Evolutionary conservation across 2,329 filamentous ascomycete genomes (phyloP).

Genomic region (Chaetomiaceae sp.): DNA sequence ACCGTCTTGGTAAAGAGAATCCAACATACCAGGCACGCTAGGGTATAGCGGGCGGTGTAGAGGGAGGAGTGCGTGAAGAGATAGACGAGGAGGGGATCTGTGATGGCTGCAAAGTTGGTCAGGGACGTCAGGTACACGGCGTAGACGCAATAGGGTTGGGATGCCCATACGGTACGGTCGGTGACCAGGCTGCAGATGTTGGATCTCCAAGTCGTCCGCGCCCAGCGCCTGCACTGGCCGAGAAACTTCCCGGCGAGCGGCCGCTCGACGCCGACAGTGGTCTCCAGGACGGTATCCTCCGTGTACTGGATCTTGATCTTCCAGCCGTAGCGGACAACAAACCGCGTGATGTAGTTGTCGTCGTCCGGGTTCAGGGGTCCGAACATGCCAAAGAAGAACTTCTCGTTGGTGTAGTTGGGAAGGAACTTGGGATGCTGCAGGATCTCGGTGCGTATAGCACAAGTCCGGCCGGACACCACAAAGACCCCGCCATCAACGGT

Average conservation of each 20-base stretch:
- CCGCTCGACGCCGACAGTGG: slow-evolving; percentile 43
- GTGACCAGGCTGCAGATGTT: slow-evolving; percentile 47
- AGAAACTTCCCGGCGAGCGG: slow-evolving; percentile 39
- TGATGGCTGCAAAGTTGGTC: slow-evolving; percentile 52
- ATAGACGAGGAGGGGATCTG: slow-evolving; percentile 43
- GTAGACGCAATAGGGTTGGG: slow-evolving; percentile 50
- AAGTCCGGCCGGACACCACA: slow-evolving; percentile 54
- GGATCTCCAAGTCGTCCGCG: slow-evolving; percentile 54
- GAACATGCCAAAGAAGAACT: slow-evolving; percentile 42
- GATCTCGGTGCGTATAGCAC: slow-evolving; percentile 47
- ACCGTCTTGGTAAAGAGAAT: slow-evolving; percentile 53
- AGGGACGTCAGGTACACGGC: slow-evolving; percentile 52
- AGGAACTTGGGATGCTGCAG: slow-evolving; percentile 42
- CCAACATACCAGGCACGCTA: slow-evolving; percentile 35
- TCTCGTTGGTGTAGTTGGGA: slow-evolving; percentile 44
- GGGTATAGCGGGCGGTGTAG: background rate
- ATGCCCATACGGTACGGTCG: slow-evolving; percentile 36
- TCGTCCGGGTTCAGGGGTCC: slow-evolving; percentile 52
- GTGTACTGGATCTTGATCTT: slow-evolving; percentile 52
- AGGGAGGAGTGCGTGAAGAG: slow-evolving; percentile 22
- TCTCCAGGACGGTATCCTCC: slow-evolving; percentile 45
- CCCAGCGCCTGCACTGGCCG: slow-evolving; percentile 53
- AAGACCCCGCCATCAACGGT: slow-evolving; percentile 56
- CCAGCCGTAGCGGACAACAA: slow-evolving; percentile 46
- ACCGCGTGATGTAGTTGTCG: slow-evolving; percentile 59